These are phyloP conservation scores for Combretum micranthum DNA, from an alignment of 345 rosid genomes.

Conservation along the genomic window DNA sequence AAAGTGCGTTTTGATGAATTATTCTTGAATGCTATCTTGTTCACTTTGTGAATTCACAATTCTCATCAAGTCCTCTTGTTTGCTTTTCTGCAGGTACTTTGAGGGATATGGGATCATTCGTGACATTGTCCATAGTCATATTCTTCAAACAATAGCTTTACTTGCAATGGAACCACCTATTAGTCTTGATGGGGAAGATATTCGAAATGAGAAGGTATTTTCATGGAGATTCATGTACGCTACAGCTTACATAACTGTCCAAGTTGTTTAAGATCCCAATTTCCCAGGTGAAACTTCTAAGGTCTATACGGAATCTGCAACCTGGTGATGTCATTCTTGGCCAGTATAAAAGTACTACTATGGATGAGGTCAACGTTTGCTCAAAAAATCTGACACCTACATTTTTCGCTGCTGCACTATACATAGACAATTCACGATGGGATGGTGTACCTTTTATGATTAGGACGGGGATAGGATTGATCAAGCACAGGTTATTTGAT, in stretches of 20 bases:
- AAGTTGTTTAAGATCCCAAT: constrained; percentile 2
- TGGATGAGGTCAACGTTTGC: constrained; percentile 28
- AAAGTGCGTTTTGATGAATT: constrained; percentile 30
- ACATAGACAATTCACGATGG: constrained; percentile 81
- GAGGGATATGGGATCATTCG: constrained; percentile 77
- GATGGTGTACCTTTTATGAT: constrained; percentile 74
- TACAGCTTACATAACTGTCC: background rate
- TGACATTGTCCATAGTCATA: constrained; percentile 67
- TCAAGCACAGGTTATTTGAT: constrained; percentile 50
- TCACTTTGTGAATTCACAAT: background rate
- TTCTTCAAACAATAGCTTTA: constrained; percentile 67
- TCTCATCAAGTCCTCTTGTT: background rate
- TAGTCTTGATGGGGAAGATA: constrained; percentile 78
- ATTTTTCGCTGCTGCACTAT: constrained; percentile 61
- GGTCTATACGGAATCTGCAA: constrained; percentile 48
- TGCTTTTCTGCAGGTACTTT: constrained; percentile 41
- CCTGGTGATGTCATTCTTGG: constrained; percentile 65
- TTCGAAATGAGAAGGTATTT: constrained; percentile 66
- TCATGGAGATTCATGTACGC: background rate
- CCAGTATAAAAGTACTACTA: constrained; percentile 48
- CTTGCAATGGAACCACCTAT: constrained; percentile 85
- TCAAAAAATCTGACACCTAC: constrained; percentile 44
- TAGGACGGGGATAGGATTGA: constrained; percentile 66
- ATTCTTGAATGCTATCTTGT: background rate
- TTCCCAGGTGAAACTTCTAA: constrained; percentile 65